A percentile compares a stretch with the other conserved stretches of the same genome.
These are phyloP conservation scores for Candida tropicalis DNA, from an alignment of 1,139 yeast genomes.

Conservation along the genomic window DNA sequence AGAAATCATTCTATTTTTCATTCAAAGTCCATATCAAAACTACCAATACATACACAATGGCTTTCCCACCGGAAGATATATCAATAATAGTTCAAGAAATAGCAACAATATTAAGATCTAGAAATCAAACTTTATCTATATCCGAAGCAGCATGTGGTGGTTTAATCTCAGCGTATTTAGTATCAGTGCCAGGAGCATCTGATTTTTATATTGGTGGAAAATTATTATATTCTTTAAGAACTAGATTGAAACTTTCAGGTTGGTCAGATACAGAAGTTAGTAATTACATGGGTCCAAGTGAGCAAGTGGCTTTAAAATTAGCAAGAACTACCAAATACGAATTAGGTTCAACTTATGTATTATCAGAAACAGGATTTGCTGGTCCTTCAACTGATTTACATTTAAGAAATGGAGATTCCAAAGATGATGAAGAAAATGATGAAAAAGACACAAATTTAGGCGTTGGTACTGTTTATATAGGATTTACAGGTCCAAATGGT, in stretches of 20 bases:
- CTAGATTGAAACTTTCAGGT: conserved; percentile 73
- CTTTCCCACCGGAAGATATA: conserved; percentile 65
- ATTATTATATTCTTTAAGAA: conserved; percentile 73
- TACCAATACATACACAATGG: conserved; percentile 27
- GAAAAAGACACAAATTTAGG: conserved; percentile 18
- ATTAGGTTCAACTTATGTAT: conserved; percentile 77
- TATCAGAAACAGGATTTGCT: conserved; percentile 87
- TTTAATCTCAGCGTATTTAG: conserved; percentile 73
- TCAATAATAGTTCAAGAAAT: conserved; percentile 54
- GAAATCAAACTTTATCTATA: conserved; percentile 69
- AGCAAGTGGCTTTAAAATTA: conserved; percentile 70
- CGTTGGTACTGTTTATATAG: conserved; percentile 73
- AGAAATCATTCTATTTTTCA: background rate
- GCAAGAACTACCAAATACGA: conserved; percentile 82
- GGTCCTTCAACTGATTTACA: conserved; percentile 65
- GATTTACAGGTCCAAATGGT: conserved; percentile 67
- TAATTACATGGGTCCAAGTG: conserved; percentile 79
- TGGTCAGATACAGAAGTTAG: conserved; percentile 74
- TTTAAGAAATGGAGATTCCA: conserved; percentile 23
- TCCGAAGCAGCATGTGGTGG: conserved; percentile 95
- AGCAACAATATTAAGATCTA: conserved; percentile 52
- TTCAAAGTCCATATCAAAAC: too few relatives aligned
- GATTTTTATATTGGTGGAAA: conserved; percentile 84
- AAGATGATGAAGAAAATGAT: conserved; percentile 19
- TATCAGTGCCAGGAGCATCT: conserved; percentile 85